Base-by-base conservation (phyloP, 345 rosid genomes). In the Alliaria petiolata region DNA sequence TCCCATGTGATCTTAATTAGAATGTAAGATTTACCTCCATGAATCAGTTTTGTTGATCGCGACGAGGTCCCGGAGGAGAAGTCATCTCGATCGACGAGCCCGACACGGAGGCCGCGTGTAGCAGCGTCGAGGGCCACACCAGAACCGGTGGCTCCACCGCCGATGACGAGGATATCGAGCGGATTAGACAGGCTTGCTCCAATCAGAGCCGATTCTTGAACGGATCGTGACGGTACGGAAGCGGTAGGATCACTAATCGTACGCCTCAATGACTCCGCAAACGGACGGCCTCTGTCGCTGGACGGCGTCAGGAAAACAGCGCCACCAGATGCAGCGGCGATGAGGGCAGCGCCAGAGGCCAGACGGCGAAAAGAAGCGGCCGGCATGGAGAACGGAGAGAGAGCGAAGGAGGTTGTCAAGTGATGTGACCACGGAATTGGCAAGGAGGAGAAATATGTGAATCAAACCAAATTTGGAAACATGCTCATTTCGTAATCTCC, bases 111-210 rank as follows among this genome's bases (percentile, higher is more conserved):
- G 10, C 96, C 97, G 40, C 99, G 86, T 8, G 99, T 81, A 36
- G 54, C 85, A 46, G 96, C 99, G 67, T 95, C 99, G 4, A 91
- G 97, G 38, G 99, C 99, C 19, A 88, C 99, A 2, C 99, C 97
- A 45, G 83, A 78, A n/a, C 99, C 99, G 4, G 99, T 89, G 83
- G 96, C 97, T 35, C 97, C 97, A 26, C 96, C 93, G n/a, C 97
- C 96, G 5, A 91, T 80, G 8, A 91, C 90, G 43, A 91, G 90
- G 69, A 91, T 57, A 69, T 91, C 97, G 51, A 91, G 83, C 7
- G 96, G 96, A 46, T 82, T 84, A 26, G 66, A 70, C 0, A 80
- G 62, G 67, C 76, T 83, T 14, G 96, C 61, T 53, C 82, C 84
- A 11, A 80, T 59, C 74, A 91, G 75, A 60, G 74, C 74, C 14